These are phyloP conservation scores for Corinectria fuckeliana DNA, from an alignment of 2,329 filamentous ascomycete species.

Conservation along the genomic window DNA sequence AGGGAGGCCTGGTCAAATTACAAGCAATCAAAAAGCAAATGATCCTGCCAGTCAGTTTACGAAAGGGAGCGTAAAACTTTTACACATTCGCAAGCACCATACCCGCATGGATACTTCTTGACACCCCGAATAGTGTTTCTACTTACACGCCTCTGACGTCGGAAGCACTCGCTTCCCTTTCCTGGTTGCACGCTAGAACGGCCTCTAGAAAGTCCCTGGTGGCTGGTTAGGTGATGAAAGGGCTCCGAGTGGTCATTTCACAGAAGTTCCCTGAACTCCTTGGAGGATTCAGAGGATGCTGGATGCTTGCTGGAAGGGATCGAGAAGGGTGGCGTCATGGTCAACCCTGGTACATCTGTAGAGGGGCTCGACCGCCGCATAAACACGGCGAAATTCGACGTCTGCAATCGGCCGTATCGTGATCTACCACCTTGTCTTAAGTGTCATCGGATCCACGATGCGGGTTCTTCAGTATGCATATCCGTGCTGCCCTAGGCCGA, in stretches of 20 bases:
- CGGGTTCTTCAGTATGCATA: background rate
- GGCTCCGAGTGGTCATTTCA: constrained; percentile 8
- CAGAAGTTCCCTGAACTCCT: background rate
- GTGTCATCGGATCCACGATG: constrained; percentile 10
- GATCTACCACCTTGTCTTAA: background rate
- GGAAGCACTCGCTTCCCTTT: constrained; percentile 6
- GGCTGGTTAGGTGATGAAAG: background rate
- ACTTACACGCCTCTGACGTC: constrained; percentile 32
- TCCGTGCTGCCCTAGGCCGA: background rate
- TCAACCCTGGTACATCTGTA: background rate
- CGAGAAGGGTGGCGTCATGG: constrained; percentile 6
- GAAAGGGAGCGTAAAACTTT: background rate
- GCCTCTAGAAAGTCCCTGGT: constrained; percentile 10
- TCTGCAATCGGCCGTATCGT: background rate
- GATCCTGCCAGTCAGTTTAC: constrained; percentile 17
- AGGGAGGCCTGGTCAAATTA: constrained; percentile 23
- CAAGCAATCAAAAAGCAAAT: constrained; percentile 27
- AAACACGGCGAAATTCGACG: constrained; percentile 3
- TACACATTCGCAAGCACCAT: background rate
- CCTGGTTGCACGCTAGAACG: constrained; percentile 23
- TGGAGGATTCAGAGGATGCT: background rate
- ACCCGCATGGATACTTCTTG: background rate
- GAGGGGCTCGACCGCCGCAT: background rate
- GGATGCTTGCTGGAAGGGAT: background rate
- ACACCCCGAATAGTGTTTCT: background rate